Evolutionary conservation across 768 basidiomycete species (phyloP).

Genomic region (Megacollybia marginata): DNA sequence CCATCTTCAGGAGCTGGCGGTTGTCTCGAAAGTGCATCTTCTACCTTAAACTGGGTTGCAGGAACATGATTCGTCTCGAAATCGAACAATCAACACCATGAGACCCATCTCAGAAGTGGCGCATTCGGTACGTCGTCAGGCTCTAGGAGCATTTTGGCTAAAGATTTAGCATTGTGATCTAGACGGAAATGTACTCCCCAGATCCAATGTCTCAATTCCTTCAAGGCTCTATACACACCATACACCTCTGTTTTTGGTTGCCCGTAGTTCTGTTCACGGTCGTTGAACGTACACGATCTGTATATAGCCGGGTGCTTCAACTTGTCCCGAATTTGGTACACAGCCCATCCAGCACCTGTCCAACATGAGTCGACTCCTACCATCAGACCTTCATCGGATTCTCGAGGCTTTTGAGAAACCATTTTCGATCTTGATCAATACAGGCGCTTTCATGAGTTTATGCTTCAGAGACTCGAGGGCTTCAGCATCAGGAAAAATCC

Average conservation of each 20-base stretch:
- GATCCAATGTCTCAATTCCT: slow-evolving; percentile 20
- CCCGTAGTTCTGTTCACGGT: slow-evolving; percentile 22
- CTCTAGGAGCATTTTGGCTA: slow-evolving; percentile 27
- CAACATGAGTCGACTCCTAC: slow-evolving; percentile 25
- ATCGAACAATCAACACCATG: slow-evolving; percentile 25
- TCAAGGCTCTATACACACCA: slow-evolving; percentile 24
- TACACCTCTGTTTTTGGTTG: slow-evolving; percentile 36
- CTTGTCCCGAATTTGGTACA: slow-evolving; percentile 20
- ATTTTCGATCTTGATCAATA: slow-evolving; percentile 17
- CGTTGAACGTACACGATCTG: slow-evolving; percentile 27
- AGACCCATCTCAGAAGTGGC: slow-evolving; percentile 30
- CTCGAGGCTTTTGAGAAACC: slow-evolving; percentile 4
- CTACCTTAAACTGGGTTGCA: slow-evolving; percentile 17
- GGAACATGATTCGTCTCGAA: slow-evolving; percentile 29
- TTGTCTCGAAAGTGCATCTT: slow-evolving; percentile 27
- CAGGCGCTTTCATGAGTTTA: slow-evolving; percentile 13
- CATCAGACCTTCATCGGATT: slow-evolving; percentile 15
- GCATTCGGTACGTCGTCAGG: slow-evolving; percentile 28
- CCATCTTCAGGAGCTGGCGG: slow-evolving; percentile 6
- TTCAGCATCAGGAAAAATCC: too few relatives aligned
- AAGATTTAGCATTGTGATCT: too few relatives aligned
- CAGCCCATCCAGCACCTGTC: slow-evolving; percentile 25
- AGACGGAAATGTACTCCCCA: too few relatives aligned
- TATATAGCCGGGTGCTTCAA: slow-evolving; percentile 18
- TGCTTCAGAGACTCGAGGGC: slow-evolving; percentile 21